These are phyloP conservation scores for Lolium perenne DNA, from an alignment of 176 grass and related monocot species.

Conservation along the genomic window DNA sequence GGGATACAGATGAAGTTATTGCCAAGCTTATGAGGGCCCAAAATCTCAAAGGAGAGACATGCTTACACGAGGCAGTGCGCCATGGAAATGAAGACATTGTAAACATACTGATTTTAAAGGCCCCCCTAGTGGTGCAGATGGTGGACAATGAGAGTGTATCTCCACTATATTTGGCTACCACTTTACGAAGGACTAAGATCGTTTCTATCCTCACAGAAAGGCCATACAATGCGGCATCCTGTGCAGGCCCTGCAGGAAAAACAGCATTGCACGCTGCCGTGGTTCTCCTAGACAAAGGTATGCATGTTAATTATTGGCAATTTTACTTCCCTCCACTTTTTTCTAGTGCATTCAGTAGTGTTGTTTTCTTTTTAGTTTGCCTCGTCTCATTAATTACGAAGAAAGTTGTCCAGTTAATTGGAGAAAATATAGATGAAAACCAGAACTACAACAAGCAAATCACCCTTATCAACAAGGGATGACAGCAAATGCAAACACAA, in stretches of 20 bases:
- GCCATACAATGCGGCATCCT: neutral
- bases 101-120: neutral
- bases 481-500: too few species aligned
- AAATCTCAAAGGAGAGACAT: neutral
- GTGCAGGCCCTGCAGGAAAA: neutral
- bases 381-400: too few species aligned
- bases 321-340: neutral
- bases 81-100: fast-evolving
- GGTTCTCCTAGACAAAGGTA: neutral
- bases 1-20: too few species aligned
- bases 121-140: neutral
- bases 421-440: too few species aligned
- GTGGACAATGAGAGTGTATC: slow-evolving; percentile 8
- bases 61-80: neutral
- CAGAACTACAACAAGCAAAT: too few species aligned
- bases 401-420: too few species aligned
- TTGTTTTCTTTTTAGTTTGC: too few species aligned
- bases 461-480: too few species aligned
- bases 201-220: neutral
- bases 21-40: neutral
- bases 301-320: neutral
- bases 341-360: neutral
- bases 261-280: slow-evolving; percentile 18
- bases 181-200: neutral
- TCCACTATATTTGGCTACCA: slow-evolving; percentile 12